Percentiles rank a stretch among this genome's conserved stretches.
Conservation (phyloP, 2,329 filamentous ascomycete genomes). For the Bertia moriformis region DNA sequence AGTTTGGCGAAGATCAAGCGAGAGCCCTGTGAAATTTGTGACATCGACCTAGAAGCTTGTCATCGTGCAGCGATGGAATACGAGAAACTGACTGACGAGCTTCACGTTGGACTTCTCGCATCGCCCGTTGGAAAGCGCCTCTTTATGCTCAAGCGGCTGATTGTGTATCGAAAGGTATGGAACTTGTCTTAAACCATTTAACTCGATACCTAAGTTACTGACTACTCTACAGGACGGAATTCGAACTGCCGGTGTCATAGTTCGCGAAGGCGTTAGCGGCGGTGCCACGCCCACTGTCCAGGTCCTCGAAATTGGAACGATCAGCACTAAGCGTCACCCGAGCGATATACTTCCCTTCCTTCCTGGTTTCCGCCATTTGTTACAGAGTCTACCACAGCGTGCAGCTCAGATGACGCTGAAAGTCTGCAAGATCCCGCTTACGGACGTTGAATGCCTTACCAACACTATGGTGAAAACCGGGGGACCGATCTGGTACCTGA, state of each 20-base stretch:
- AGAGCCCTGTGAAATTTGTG: constrained; percentile 69
- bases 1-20: constrained; percentile 82
- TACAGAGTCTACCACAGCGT: constrained; percentile 52
- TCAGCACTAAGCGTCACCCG: constrained; percentile 55
- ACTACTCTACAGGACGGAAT: constrained; percentile 38
- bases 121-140: constrained; percentile 73
- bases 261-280: constrained; percentile 59
- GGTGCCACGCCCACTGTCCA: constrained; percentile 47
- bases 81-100: constrained; percentile 62
- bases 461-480: constrained; percentile 26
- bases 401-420: constrained; percentile 56
- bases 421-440: constrained; percentile 54
- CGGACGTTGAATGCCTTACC: constrained; percentile 75
- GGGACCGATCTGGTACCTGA: constrained; percentile 27
- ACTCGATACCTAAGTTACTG: too few relatives aligned
- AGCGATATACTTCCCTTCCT: constrained; percentile 82
- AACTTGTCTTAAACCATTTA: too few relatives aligned
- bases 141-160: constrained; percentile 59
- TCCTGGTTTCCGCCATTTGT: constrained; percentile 50
- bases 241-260: constrained; percentile 66
- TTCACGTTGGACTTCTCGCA: constrained; percentile 63
- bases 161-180: constrained; percentile 70
- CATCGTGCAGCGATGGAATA: constrained; percentile 73
- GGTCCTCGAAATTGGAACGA: constrained; percentile 62
- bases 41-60: constrained; percentile 63